Percentiles rank a stretch among this genome's conserved stretches.
Evolutionary conservation across 768 basidiomycete species (phyloP).

Genomic region (Pholiota microspora): DNA sequence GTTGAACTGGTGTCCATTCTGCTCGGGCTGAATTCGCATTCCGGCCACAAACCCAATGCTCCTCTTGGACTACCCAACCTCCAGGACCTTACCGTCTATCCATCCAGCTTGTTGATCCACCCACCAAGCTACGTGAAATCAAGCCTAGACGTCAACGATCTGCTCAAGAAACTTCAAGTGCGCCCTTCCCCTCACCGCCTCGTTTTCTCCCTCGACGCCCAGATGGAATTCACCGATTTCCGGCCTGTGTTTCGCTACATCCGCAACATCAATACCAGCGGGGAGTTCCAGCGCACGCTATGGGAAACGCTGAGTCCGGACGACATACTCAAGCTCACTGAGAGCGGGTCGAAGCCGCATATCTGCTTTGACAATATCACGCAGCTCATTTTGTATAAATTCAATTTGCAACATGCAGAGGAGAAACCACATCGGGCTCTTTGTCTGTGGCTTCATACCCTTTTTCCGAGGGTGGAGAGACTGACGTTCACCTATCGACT

Average conservation of each 20-base stretch:
- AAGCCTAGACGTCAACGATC: constrained; percentile 11
- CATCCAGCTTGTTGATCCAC: constrained; percentile 14
- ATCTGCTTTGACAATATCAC: constrained; percentile 14
- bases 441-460: constrained; percentile 14
- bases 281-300: constrained; percentile 10
- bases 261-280: constrained; percentile 6
- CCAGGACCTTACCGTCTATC: constrained; percentile 15
- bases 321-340: constrained; percentile 7
- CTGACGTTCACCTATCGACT: constrained; percentile 16
- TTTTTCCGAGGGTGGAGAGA: constrained; percentile 15
- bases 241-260: constrained; percentile 12
- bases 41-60: neutral
- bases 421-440: constrained; percentile 9
- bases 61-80: constrained; percentile 8
- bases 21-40: neutral
- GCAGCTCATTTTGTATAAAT: constrained; percentile 13
- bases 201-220: constrained; percentile 13
- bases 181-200: neutral
- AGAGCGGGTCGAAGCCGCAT: constrained; percentile 1
- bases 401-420: constrained; percentile 1
- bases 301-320: constrained; percentile 10
- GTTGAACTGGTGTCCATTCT: constrained; percentile 16
- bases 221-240: constrained; percentile 20
- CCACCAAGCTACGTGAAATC: constrained; percentile 18
- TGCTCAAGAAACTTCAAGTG: constrained; percentile 5